Base-by-base conservation (phyloP, 163 green algal species). In the Botryococcus braunii region DNA sequence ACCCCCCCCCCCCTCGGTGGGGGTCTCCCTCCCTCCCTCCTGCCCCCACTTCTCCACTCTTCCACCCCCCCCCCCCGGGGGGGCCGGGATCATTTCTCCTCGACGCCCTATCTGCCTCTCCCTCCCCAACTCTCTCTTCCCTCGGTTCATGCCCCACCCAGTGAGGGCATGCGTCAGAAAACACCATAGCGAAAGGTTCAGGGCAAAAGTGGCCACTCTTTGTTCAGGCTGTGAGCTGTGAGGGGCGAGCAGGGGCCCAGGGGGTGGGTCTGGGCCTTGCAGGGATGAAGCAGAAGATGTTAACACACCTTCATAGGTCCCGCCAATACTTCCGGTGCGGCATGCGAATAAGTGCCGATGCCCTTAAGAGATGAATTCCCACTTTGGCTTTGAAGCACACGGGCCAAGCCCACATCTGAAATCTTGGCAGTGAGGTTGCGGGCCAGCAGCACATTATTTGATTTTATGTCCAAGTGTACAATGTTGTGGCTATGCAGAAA, bases 391-490 rank as follows among this genome's bases (percentile, higher is more conserved):
- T n/a, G n/a, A n/a, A n/a, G n/a, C n/a, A n/a, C n/a, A n/a, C n/a
- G 38, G 39, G 61, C 61, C 61, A 67, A 57, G 61, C 61, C 61
- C 37, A 67, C 38, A 35, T 67, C 61, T 27, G 27, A 50, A 23
- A 71, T 56, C 65, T 71, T 71, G 49, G 65, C 65, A 9, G 48
- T 11, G n/a, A 25, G 9, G 47, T 49, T 31, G n/a, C 25, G 4
- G 4, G 64, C 40, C 6, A 74, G 52, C 41, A 74, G 69, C 5
- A 74, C 38, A n/a, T 74, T 74, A 5, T 55, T 39, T 5, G 69
- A 74, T 41, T 66, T 74, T 31, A 74, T 23, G 62, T 74, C 69
- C 2, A 65, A 35, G 69, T 69, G 59, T 23, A 55, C 41, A 34
- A 74, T 55, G 23, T 69, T 63, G 8, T 61, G 36, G 50, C 25